A percentile compares a stretch with the other conserved stretches of the same genome.
Conservation (phyloP, 495 filamentous ascomycete species). For the Penicillium salamii region DNA sequence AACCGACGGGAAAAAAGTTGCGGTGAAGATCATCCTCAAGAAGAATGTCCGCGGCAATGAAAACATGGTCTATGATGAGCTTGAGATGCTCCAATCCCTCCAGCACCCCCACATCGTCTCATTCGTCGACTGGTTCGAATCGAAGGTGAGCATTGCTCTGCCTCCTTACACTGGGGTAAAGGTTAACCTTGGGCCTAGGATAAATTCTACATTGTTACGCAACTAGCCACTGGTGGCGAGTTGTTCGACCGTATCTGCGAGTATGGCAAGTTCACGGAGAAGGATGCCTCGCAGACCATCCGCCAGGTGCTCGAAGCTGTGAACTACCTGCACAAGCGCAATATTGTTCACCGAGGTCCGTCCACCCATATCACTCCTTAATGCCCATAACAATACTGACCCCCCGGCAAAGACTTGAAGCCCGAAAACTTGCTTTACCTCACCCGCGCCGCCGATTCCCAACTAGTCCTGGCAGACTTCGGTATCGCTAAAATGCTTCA, state of each 20-base stretch:
- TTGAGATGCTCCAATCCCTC: conserved; percentile 84
- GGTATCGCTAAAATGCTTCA: conserved; percentile 99
- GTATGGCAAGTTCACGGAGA: conserved; percentile 97
- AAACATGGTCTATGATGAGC: conserved; percentile 96
- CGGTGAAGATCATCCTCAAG: conserved; percentile 99
- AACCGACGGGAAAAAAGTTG: conserved; percentile 77
- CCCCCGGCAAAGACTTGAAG: conserved; percentile 78
- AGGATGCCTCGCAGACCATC: conserved; percentile 95
- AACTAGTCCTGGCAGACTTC: conserved; percentile 93
- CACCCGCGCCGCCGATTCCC: conserved; percentile 69
- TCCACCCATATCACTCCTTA: background rate
- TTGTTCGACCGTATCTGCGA: conserved; percentile 98
- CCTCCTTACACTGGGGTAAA: too few species aligned
- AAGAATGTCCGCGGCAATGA: conserved; percentile 99
- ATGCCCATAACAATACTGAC: conserved; percentile 4
- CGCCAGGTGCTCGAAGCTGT: conserved; percentile 93
- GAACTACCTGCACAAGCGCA: conserved; percentile 89
- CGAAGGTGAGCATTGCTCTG: conserved; percentile 49
- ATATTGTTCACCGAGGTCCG: conserved; percentile 93
- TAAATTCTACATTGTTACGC: conserved; percentile 99
- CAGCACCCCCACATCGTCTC: conserved; percentile 95
- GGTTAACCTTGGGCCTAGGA: conserved; percentile 56
- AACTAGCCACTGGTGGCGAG: conserved; percentile 94
- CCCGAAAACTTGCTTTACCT: conserved; percentile 97
- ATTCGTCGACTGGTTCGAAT: conserved; percentile 99